Conservation (phyloP, 192 early-diverging fungal genomes). For the Coemansia sp. region DNA sequence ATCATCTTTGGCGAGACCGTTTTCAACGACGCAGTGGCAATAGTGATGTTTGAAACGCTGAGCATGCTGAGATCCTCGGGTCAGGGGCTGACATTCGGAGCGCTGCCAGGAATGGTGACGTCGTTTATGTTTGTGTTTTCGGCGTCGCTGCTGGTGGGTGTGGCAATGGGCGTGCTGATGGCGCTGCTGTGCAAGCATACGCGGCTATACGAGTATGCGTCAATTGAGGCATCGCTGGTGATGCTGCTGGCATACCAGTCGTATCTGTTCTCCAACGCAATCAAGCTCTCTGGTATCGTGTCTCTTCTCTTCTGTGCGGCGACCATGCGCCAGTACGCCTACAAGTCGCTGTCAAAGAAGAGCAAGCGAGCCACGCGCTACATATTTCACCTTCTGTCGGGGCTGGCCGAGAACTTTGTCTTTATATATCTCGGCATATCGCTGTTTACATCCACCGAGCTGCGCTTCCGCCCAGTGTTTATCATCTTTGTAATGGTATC, state of each 20-base stretch:
- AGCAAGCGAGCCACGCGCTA: conserved; percentile 83
- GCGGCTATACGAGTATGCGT: conserved; percentile 76
- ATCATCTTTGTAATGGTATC: conserved; percentile 75
- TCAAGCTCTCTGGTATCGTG: conserved; percentile 90
- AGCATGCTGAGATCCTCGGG: conserved; percentile 67
- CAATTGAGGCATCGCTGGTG: conserved; percentile 86
- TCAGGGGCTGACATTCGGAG: conserved; percentile 65
- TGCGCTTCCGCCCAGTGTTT: conserved; percentile 73
- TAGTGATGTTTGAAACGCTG: conserved; percentile 89
- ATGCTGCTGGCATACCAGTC: conserved; percentile 85
- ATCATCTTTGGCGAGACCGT: conserved; percentile 96
- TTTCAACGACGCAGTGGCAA: conserved; percentile 96
- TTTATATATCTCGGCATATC: conserved; percentile 96
- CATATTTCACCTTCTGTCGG: conserved; percentile 89
- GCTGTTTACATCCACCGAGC: conserved; percentile 78
- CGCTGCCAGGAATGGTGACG: conserved; percentile 62
- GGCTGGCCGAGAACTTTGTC: conserved; percentile 95
- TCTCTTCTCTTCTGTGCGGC: conserved; percentile 92
- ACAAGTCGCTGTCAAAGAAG: conserved; percentile 79
- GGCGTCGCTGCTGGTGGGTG: conserved; percentile 81
- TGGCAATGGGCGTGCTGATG: conserved; percentile 70
- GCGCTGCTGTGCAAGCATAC: conserved; percentile 89
- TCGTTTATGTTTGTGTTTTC: conserved; percentile 83
- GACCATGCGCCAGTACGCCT: conserved; percentile 90
- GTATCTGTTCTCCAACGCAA: conserved; percentile 87